Base-by-base conservation (phyloP, 805 yeast genomes). In the Starmerella kuoi region DNA sequence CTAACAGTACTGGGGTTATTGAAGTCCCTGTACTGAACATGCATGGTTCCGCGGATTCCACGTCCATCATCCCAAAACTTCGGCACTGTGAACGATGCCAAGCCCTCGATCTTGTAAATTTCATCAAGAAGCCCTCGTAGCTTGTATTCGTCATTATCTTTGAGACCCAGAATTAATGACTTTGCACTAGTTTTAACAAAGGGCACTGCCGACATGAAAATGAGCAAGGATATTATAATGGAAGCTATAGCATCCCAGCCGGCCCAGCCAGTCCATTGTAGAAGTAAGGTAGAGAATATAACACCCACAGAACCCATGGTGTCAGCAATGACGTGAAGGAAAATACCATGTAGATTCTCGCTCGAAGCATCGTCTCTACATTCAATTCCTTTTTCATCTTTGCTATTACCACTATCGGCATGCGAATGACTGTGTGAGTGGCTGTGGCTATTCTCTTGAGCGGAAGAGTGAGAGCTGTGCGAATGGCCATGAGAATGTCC, bases 231-330 rank as follows among this genome's bases (percentile, higher is more conserved):
- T 46, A 91, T 88, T 52, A 87, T 68, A 3, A 91, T 68, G 1
- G 97, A 87, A 0, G 96, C 93, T 18, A 91, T 61, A 1, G 99
- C 96, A 57, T 91, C 99, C 56, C 88, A 79, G 1, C 94, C 79
- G 41, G 76, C 72, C 75, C 82, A 73, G 15, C 75, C 74, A 59
- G 81, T 78, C 26, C 76, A 54, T 45, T 77, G 74, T 7, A 88
- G 81, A 31, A 91, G 62, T 4, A 85, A 41, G 0, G 98, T 88
- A 0, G 96, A 86, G 1, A 85, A 61, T n/a, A 91, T 87, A 15
- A 93, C 99, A 5, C 97, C 97, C 0, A 87, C 94, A 0, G 97
- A 88, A 0, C 99, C 99, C 31, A 91, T 65, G 0, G 97, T 87
- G 55, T 91, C 99, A 0, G 99, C 99, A 35, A 91, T 58, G 24